phyloP scores from a whole-genome alignment of 768 basidiomycete genomes.

The Rhizopogon rudus region DNA sequence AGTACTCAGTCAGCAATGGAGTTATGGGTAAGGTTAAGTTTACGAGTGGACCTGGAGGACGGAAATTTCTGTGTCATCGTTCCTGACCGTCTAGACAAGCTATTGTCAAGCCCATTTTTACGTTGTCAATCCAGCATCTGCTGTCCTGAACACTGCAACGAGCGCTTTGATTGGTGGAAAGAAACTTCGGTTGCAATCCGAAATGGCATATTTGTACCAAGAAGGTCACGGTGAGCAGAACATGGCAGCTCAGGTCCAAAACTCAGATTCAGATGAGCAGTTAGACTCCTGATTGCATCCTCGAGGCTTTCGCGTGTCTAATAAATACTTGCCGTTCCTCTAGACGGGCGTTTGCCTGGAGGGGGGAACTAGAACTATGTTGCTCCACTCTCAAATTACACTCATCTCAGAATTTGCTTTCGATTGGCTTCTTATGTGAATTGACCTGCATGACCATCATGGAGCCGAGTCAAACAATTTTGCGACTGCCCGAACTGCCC shows the following conservation, averaged over 20 bases:
- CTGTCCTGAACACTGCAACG: background rate
- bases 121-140: background rate
- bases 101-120: background rate
- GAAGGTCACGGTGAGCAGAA: background rate
- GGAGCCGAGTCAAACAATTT: background rate
- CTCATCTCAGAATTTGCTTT: background rate
- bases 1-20: background rate
- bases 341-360: conserved; percentile 7
- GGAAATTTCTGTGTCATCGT: conserved; percentile 21
- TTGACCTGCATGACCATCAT: background rate
- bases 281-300: conserved; percentile 20
- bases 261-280: conserved; percentile 13
- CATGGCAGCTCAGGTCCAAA: background rate
- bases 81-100: background rate
- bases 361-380: background rate
- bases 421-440: background rate
- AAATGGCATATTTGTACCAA: background rate
- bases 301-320: conserved; percentile 29
- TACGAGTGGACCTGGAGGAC: conserved; percentile 17
- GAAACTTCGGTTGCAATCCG: background rate
- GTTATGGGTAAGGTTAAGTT: conserved; percentile 28
- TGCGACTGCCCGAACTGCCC: background rate
- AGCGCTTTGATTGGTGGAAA: background rate
- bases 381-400: background rate
- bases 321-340: conserved; percentile 8